phyloP scores from a whole-genome alignment of 2,329 filamentous ascomycete species.

The Mycocentrospora acerina region DNA sequence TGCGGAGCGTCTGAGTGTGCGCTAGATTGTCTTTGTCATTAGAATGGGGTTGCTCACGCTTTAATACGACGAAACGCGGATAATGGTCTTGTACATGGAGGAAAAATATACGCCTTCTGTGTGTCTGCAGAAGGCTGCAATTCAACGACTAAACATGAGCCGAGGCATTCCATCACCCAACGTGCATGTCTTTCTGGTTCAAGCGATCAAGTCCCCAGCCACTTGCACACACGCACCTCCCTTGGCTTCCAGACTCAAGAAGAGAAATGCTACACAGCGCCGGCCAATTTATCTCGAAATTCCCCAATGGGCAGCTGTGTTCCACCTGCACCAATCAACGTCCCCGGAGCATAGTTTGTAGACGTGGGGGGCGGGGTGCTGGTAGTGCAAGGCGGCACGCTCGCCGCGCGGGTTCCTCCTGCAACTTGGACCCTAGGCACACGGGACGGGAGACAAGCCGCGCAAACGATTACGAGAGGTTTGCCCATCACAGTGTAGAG shows the following conservation, averaged over 20 bases:
- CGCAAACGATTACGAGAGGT: not conserved
- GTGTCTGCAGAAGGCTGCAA: too few species aligned
- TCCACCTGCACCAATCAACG: constrained; percentile 5
- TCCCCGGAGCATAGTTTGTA: not conserved
- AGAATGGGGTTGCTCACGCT: constrained; percentile 32
- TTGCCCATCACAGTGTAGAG: too few species aligned
- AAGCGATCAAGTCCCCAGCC: too few species aligned
- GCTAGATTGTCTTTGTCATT: constrained; percentile 7
- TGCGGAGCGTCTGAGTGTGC: constrained; percentile 26
- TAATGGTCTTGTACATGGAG: constrained; percentile 3
- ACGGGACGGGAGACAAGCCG: not conserved
- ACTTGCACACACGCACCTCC: too few species aligned
- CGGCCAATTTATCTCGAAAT: too few species aligned
- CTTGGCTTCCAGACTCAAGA: too few species aligned
- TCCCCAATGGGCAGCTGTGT: not conserved
- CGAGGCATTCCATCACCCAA: too few species aligned
- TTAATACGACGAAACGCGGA: constrained; percentile 9
- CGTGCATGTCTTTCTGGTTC: too few species aligned
- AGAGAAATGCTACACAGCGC: too few species aligned
- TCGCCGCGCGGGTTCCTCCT: not conserved
- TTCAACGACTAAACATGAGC: too few species aligned
- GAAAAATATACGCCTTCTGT: too few species aligned
- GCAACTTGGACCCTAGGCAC: not conserved
- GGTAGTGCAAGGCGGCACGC: constrained; percentile 7
- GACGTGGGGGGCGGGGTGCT: constrained; percentile 13